Conservation (phyloP, 1,284 basidiomycete genomes). For the Pseudozyma tsukubaensis region DNA sequence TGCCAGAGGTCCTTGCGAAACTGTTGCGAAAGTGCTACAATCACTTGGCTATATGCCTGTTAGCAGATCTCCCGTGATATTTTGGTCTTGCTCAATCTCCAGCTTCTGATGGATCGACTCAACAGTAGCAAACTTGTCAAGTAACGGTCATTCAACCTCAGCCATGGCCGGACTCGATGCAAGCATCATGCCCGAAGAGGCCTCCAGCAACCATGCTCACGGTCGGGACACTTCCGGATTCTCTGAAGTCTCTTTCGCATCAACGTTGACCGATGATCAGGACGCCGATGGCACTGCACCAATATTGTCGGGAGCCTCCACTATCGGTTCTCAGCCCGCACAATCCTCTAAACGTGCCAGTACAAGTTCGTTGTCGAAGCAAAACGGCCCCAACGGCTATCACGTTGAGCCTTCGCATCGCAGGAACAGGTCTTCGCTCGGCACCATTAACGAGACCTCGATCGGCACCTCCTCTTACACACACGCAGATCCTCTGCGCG, state of each 20-base stretch:
- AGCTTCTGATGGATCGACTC: too few relatives aligned
- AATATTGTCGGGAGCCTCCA: conserved; percentile 9
- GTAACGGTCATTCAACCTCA: not conserved
- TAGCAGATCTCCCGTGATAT: too few relatives aligned
- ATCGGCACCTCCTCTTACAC: conserved; percentile 15
- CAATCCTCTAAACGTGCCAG: not conserved
- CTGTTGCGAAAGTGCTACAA: too few relatives aligned
- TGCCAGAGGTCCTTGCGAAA: too few relatives aligned
- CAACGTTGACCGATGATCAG: conserved; percentile 12
- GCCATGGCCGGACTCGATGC: conserved; percentile 24
- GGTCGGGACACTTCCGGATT: conserved; percentile 17
- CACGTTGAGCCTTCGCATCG: conserved; percentile 15
- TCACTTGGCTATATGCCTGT: too few relatives aligned
- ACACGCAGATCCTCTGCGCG: conserved; percentile 15
- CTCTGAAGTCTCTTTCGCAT: conserved; percentile 26
- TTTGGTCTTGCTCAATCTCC: too few relatives aligned
- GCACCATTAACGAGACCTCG: conserved; percentile 36
- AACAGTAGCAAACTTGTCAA: not conserved
- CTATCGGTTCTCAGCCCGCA: not conserved
- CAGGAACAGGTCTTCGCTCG: conserved; percentile 16
- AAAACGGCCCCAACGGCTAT: conserved; percentile 29
- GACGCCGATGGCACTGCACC: conserved; percentile 12
- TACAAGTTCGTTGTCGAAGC: conserved; percentile 6
- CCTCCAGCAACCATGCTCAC: not conserved
- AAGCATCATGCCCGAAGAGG: conserved; percentile 3